Base-by-base conservation (phyloP, 805 yeast species). In the Barnettozyma populi region DNA sequence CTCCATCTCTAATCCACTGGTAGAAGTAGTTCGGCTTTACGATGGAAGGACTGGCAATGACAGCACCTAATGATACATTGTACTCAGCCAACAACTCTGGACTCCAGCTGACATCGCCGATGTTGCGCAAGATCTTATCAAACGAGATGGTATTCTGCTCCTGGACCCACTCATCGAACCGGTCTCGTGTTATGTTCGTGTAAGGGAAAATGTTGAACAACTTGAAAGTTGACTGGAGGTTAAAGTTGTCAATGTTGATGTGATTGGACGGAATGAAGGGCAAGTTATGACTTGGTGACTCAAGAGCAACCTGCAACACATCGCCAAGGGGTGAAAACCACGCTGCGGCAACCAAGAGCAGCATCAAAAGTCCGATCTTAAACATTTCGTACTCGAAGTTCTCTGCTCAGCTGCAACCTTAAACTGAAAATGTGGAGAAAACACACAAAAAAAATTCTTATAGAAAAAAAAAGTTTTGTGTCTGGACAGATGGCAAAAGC, bases 1-100 rank as follows among this genome's bases (percentile, higher is more conserved):
- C 97, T 29, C 90, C 80, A 63, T 92, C 98, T 61, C 98, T 75
- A 5, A 80, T 75, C 98, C 98, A 92, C 61, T 86, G 95, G 59
- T 76, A 92, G 59, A 79, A 90, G 65, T 92, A 92, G 65, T 92
- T 76, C 1, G 98, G 98, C 21, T 71, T 53, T 0, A 45, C 6
- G 45, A 64, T 76, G 1, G 96, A 88, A 7, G 96, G 95, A 7
- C 94, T 81, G 1, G 98, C 98, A 54, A 90, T 74, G 5, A 89
- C 84, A 2, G 79, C 86, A 27, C 97, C 97, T 7, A 64, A 57
- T 0, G 78, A 69, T 2, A 82, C 80, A 25, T 67, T 68, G 8
- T 65, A 65, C 42, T 64, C 7, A 46, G 49, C 11, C 53, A 59
- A 42, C 25, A 62, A 48, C 35, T 57, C 59, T 25, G 57, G 59